phyloP scores from a whole-genome alignment of 1,284 basidiomycete genomes.

The Cystodermella granulosa region DNA sequence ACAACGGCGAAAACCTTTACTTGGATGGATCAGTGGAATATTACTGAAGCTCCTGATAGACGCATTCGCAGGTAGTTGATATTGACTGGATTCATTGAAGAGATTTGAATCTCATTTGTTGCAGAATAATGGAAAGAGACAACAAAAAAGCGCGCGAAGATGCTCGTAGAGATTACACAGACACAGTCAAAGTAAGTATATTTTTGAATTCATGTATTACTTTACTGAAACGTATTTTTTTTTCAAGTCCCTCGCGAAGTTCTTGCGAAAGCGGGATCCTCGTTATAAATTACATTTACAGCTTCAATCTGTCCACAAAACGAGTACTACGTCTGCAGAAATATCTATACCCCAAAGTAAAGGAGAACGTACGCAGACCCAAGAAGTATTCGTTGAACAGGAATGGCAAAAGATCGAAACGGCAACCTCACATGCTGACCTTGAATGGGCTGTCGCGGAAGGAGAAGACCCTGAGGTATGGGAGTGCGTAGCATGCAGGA shows the following conservation, averaged over 20 bases:
- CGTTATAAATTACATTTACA: constrained; percentile 75
- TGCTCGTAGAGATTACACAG: constrained; percentile 88
- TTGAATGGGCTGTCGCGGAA: constrained; percentile 67
- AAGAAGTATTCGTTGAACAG: constrained; percentile 60
- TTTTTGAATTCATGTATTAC: constrained; percentile 3
- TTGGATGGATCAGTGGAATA: constrained; percentile 85
- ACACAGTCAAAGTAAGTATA: constrained; percentile 70
- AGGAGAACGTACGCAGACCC: constrained; percentile 18
- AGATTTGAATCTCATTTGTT: constrained; percentile 7
- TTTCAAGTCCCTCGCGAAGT: constrained; percentile 72
- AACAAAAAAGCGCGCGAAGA: constrained; percentile 90
- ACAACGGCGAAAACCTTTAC: constrained; percentile 83
- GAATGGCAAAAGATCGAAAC: constrained; percentile 72
- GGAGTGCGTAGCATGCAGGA: constrained; percentile 95
- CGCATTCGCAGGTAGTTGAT: constrained; percentile 67
- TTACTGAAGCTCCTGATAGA: constrained; percentile 81
- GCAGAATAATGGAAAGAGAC: constrained; percentile 89
- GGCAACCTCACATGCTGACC: constrained; percentile 48
- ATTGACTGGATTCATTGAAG: background rate
- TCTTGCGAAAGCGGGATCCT: constrained; percentile 91
- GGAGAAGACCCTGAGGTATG: constrained; percentile 74
- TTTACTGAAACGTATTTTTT: constrained; percentile 36
- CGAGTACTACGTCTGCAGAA: constrained; percentile 1
- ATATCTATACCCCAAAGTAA: constrained; percentile 21
- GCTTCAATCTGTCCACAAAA: constrained; percentile 37